These are phyloP conservation scores for Calonectria henricotiae DNA, from an alignment of 2,329 filamentous ascomycete genomes.

Conservation along the genomic window DNA sequence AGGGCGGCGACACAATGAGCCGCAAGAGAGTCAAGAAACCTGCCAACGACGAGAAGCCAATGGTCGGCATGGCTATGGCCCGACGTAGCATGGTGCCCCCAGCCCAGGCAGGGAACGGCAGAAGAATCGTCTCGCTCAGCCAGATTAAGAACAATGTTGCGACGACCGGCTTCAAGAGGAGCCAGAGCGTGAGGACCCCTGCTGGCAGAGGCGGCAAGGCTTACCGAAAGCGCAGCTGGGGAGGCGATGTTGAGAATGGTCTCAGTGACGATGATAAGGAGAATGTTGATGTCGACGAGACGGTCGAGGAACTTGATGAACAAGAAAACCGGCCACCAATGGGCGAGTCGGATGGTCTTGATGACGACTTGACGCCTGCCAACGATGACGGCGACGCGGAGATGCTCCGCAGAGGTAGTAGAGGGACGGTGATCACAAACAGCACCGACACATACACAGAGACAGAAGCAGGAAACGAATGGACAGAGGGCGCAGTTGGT, in stretches of 20 bases:
- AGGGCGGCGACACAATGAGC: constrained; percentile 71
- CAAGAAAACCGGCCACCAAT: constrained; percentile 47
- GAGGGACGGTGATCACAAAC: constrained; percentile 65
- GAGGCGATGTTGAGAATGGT: constrained; percentile 66
- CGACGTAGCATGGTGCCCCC: constrained; percentile 66
- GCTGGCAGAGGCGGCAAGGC: constrained; percentile 59
- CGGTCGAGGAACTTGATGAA: constrained; percentile 71
- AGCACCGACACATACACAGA: constrained; percentile 59
- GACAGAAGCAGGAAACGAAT: constrained; percentile 63
- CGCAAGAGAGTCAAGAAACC: constrained; percentile 70
- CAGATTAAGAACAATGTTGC: constrained; percentile 87
- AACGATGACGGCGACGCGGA: constrained; percentile 66
- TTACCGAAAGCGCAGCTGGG: constrained; percentile 81
- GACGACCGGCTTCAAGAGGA: constrained; percentile 78
- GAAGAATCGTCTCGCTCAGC: constrained; percentile 91
- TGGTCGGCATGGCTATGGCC: constrained; percentile 71
- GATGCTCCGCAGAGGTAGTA: constrained; percentile 67
- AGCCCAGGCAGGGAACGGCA: constrained; percentile 71
- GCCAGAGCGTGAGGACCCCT: constrained; percentile 82
- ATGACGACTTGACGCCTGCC: constrained; percentile 51
- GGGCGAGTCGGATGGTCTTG: constrained; percentile 45
- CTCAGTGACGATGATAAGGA: constrained; percentile 75
- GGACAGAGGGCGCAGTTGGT: constrained; percentile 64
- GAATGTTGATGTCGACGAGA: constrained; percentile 75
- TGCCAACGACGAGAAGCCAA: constrained; percentile 55